phyloP scores from a whole-genome alignment of 257 asterid species.

The Misopates orontium region DNA sequence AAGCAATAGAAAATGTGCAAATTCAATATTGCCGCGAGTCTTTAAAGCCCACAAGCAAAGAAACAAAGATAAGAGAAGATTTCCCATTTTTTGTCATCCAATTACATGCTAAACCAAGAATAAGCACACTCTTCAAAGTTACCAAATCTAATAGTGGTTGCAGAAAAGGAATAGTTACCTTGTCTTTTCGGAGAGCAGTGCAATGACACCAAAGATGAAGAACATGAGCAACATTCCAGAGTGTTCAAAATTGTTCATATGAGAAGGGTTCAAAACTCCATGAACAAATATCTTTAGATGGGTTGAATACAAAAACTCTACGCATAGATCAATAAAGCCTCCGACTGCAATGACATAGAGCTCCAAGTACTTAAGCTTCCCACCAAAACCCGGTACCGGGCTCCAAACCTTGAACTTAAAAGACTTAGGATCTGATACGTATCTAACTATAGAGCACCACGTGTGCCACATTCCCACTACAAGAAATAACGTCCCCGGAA shows the following conservation, averaged over 20 bases:
- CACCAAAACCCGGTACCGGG: conserved; percentile 81
- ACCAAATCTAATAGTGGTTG: conserved; percentile 21
- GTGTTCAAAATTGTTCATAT: conserved; percentile 96
- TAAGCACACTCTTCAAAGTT: too few species aligned
- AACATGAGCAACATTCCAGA: conserved; percentile 97
- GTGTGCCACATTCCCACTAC: conserved; percentile 85
- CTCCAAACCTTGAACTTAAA: conserved; percentile 83
- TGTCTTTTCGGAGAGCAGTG: conserved; percentile 75
- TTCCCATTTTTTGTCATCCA: background rate
- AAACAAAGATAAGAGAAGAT: background rate
- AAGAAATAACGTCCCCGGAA: conserved; percentile 90
- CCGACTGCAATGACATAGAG: conserved; percentile 85
- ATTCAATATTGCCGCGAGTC: too few species aligned
- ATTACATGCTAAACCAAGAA: background rate
- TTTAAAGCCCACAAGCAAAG: background rate
- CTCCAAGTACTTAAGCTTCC: conserved; percentile 79
- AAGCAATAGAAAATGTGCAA: too few species aligned
- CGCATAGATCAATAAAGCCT: conserved; percentile 76
- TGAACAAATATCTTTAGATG: conserved; percentile 79
- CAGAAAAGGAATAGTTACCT: conserved; percentile 50
- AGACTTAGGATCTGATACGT: conserved; percentile 59
- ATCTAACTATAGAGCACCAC: conserved; percentile 82
- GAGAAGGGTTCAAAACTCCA: conserved; percentile 83
- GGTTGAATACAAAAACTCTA: conserved; percentile 82
- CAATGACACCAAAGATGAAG: conserved; percentile 73